These are phyloP conservation scores for Angomonas desouzai DNA, from an alignment of 208 protist species.

Conservation along the genomic window DNA sequence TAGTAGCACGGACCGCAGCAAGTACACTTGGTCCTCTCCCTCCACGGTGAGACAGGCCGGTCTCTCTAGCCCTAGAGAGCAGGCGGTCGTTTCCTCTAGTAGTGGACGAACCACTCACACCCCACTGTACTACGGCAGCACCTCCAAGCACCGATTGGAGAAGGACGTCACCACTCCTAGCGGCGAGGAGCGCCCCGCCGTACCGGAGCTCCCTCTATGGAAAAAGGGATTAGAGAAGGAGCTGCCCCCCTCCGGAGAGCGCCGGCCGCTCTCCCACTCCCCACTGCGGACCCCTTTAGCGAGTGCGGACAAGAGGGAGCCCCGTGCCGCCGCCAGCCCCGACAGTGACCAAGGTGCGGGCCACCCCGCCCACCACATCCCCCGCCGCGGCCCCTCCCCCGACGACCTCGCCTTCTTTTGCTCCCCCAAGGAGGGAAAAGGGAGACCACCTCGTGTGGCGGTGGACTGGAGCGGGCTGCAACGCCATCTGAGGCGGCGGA, in stretches of 20 bases:
- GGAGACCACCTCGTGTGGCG: constrained; percentile 10
- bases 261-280: not conserved
- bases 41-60: not conserved
- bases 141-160: too few relatives aligned
- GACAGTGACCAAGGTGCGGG: not conserved
- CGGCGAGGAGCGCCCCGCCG: not conserved
- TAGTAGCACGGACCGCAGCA: not conserved
- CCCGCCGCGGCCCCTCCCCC: not conserved
- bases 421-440: not conserved
- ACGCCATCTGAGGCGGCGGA: constrained; percentile 33
- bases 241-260: not conserved
- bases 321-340: not conserved
- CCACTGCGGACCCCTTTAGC: not conserved
- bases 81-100: too few relatives aligned
- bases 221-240: not conserved
- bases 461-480: constrained; percentile 39
- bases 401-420: not conserved
- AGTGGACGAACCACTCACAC: too few relatives aligned
- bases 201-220: not conserved
- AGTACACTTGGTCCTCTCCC: not conserved
- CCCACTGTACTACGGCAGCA: too few relatives aligned
- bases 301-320: not conserved
- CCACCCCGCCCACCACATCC: not conserved
- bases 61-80: not conserved
- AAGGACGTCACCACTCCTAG: not conserved